Conservation (phyloP, 192 early-diverging fungal genomes). For the Chytriomyces hyalinus region DNA sequence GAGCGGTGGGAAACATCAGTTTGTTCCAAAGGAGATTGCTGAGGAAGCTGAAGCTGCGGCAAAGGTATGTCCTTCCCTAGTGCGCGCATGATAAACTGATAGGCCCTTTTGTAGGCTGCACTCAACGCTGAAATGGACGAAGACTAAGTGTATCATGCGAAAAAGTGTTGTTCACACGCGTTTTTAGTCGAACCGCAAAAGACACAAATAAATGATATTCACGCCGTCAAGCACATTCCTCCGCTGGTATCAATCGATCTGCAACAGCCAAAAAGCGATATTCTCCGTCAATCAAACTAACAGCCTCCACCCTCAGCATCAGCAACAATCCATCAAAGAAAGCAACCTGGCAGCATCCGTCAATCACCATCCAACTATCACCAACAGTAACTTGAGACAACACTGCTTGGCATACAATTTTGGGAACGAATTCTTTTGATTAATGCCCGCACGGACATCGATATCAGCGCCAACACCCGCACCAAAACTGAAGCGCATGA, state of each 20-base stretch:
- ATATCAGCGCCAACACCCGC: background rate
- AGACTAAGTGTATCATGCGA: constrained; percentile 35
- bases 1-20: constrained; percentile 74
- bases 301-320: too few relatives aligned
- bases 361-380: background rate
- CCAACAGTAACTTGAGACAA: background rate
- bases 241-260: too few relatives aligned
- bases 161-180: too few relatives aligned
- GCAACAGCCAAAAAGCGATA: too few relatives aligned
- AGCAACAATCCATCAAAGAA: too few relatives aligned
- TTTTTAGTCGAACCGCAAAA: too few relatives aligned
- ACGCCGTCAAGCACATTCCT: too few relatives aligned
- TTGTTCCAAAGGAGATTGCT: constrained; percentile 87
- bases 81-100: background rate
- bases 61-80: constrained; percentile 26
- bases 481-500: background rate
- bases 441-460: background rate
- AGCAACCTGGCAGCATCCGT: too few relatives aligned
- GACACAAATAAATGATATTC: too few relatives aligned
- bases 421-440: background rate
- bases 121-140: constrained; percentile 59
- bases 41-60: constrained; percentile 83
- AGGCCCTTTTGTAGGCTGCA: constrained; percentile 38
- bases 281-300: too few relatives aligned
- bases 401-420: background rate